A percentile compares a stretch with the other conserved stretches of the same genome.
These are phyloP conservation scores for Cystobasidiaceae sp. DNA, from an alignment of 1,284 basidiomycete genomes.

Conservation along the genomic window DNA sequence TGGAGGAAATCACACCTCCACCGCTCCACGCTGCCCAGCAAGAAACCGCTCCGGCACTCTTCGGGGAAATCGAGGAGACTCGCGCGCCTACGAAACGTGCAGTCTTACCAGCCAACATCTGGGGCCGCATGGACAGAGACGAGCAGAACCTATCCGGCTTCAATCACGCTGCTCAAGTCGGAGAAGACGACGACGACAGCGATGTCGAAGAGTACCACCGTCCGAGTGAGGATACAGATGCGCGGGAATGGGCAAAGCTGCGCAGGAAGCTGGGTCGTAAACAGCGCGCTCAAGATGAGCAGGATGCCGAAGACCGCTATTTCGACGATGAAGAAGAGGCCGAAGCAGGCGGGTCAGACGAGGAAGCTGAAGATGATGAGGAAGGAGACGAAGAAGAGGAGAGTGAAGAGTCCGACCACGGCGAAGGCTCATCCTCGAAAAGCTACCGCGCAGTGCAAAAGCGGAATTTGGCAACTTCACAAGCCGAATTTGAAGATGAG, in stretches of 20 bases:
- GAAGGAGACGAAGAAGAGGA: not conserved
- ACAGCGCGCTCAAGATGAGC: not conserved
- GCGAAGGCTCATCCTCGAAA: too few species aligned
- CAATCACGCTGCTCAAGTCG: not conserved
- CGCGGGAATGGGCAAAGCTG: conserved; percentile 7
- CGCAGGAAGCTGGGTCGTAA: not conserved
- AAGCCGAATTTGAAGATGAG: conserved; percentile 24
- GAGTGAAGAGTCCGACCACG: not conserved
- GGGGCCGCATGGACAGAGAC: conserved; percentile 13
- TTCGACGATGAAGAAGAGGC: conserved; percentile 28
- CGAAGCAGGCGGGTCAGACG: conserved; percentile 3
- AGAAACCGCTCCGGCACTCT: not conserved
- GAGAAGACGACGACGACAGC: not conserved
- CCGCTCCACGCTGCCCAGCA: not conserved
- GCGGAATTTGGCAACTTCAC: not conserved
- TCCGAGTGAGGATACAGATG: not conserved
- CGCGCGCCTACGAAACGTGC: not conserved
- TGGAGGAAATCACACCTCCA: not conserved
- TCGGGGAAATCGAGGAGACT: not conserved
- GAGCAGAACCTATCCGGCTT: conserved; percentile 2
- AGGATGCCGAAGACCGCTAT: conserved; percentile 10
- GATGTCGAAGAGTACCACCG: not conserved
- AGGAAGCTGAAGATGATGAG: not conserved
- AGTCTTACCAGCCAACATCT: not conserved
- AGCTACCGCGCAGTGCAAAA: too few species aligned